These are phyloP conservation scores for Phaeomoniella chlamydospora DNA, from an alignment of 2,329 filamentous ascomycete species.

Conservation along the genomic window DNA sequence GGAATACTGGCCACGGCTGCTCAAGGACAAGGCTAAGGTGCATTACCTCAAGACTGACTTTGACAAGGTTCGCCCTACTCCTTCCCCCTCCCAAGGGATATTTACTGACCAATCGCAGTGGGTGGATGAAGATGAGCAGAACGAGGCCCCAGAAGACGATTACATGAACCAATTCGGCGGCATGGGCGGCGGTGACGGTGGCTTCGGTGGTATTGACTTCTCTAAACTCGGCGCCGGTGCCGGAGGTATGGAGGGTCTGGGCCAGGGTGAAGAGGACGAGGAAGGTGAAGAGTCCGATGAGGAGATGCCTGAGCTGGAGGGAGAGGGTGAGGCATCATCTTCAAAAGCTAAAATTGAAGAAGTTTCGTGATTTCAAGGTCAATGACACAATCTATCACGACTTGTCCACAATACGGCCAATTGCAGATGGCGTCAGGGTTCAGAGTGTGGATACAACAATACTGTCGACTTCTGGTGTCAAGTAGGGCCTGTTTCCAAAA, in stretches of 20 bases:
- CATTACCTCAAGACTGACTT: conserved; percentile 99
- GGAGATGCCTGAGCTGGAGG: conserved; percentile 74
- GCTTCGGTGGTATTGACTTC: conserved; percentile 84
- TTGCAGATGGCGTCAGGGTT: no score
- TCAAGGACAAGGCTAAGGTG: conserved; percentile 78
- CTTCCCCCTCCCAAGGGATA: background rate
- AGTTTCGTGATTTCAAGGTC: no score
- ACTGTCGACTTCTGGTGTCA: no score
- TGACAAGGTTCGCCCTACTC: conserved; percentile 63
- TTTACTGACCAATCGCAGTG: conserved; percentile 35
- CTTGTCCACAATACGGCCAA: no score
- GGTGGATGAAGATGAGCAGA: conserved; percentile 98
- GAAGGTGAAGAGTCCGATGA: conserved; percentile 54
- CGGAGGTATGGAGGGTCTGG: conserved; percentile 21
- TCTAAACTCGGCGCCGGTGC: conserved; percentile 65
- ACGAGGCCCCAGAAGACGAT: conserved; percentile 75
- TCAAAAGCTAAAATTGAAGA: background rate
- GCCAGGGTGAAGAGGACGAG: conserved; percentile 24
- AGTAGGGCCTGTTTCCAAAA: no score
- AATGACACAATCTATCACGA: no score
- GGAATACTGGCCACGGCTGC: conserved; percentile 88
- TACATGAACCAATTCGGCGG: conserved; percentile 37
- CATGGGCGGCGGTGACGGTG: conserved; percentile 44
- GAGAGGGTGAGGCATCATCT: conserved; percentile 35
- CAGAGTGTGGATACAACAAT: no score